Evolutionary conservation across 257 asterid species (phyloP), one percentile per base, ranked within the genome.

Genomic region (Ophiorrhiza pumila): DNA sequence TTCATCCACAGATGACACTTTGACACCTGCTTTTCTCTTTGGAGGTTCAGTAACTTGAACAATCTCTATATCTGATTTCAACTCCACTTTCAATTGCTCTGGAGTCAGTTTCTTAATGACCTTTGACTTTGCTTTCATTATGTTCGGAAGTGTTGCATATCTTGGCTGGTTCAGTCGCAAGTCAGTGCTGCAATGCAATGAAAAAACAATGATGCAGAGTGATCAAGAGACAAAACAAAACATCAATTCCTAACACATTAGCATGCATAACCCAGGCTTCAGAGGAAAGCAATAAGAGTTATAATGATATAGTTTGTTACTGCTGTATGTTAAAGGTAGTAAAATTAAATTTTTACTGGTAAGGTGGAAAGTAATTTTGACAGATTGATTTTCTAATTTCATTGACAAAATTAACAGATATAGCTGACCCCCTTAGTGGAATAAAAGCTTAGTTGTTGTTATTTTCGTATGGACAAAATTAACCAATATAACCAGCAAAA

Each of bases 91-190:
- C 86, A 94, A 76, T 52, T 94, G 96, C 69, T 84, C 77, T 0
- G 90, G 96, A 61, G 87, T 91, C 6, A 86, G 64, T 78, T 90
- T 94, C 91, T 87, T 87, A 73, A 94, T 87, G 39, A 73, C 83
- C 85, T 94, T 94, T 27, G 96, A 88, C 77, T 91, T 94, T 2
- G 99, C 99, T 82, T 94, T 94, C 99, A 91, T 94, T 60, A 94
- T 94, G 85, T 94, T 94, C 0, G 97, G 97, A 49, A 94, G 99
- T 17, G 97, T 91, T 6, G 99, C 97, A 45, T 91, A 94, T 75
- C 98, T 85, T 8, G 97, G 97, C 80, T 91, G 97, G 82, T 91
- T 94, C 88, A 91, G 69, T 69, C 98, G 92, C 90, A 94, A 74
- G 68, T 94, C 97, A 53, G 97, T 85, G 61, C 98, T 94, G 96